Evolutionary conservation across 2,329 filamentous ascomycete species (phyloP), one percentile per base, ranked within the genome.

Genomic region (Corniculantispora saksenae): DNA sequence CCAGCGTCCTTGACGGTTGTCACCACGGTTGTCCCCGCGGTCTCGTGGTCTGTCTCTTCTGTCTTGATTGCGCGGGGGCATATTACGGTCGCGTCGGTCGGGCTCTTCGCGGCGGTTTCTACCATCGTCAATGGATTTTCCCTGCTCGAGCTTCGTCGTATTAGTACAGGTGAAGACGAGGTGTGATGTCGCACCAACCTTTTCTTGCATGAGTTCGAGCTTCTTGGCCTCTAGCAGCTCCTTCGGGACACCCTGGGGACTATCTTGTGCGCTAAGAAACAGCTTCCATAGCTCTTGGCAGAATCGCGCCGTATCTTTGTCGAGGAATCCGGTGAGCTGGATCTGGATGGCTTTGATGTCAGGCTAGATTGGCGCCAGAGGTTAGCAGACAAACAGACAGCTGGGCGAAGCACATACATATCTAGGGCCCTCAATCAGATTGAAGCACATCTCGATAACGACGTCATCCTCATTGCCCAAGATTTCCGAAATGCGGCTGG

Each of bases 151-250:
- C 93, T 94, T 54, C 9, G 19, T 38, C n/a, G 35, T 64, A 6
- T 68, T 25, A 71, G 66, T 56, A 64, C 40, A 17, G 50, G 27
- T 25, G 9, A 32, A 23, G 3, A 51, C 19, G 9, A 17, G 17
- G 19, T 7, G 15, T 19, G 21, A 12, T 40, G 40, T 8, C 4
- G 38, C 32, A 48, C 75, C 40, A 76, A 96, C 94, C 89, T 97
- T 97, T 79, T 97, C 93, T 78, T 97, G 93, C 67, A 95, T 92
- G 56, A 99, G 82, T 78, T 99, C 95, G 53, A 92, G 81, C 79
- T 98, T 99, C 83, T 99, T 99, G 0, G 94, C 94, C 76, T 99
- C 95, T 3, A 99, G 81, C 50, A 99, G 83, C 78, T 97, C 94
- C 77, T 97, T 94, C 0, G 95, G 94, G 15, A 99, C 93, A 63